phyloP scores from a whole-genome alignment of 441 rosid genomes.

The Adansonia gregorii region DNA sequence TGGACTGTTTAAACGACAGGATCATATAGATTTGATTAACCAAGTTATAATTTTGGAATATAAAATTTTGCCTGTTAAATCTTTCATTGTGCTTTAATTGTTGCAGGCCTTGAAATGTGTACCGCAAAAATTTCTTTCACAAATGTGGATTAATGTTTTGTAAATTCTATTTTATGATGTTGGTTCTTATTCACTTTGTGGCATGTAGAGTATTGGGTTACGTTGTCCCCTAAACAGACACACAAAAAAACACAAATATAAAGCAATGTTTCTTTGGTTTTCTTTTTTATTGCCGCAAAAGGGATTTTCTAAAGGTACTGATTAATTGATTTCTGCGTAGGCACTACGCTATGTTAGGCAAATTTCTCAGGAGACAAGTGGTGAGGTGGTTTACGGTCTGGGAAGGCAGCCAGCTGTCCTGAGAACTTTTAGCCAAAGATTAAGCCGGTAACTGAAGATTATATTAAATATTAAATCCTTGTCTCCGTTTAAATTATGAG shows the following conservation, averaged over 20 bases:
- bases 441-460: conserved; percentile 65
- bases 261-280: not conserved
- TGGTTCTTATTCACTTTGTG: not conserved
- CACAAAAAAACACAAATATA: too few relatives aligned
- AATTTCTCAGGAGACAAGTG: conserved; percentile 92
- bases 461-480: not conserved
- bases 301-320: conserved; percentile 12
- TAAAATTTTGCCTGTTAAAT: not conserved
- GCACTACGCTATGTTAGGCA: conserved; percentile 82
- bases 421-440: conserved; percentile 89
- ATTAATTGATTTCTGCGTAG: conserved; percentile 45
- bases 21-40: not conserved
- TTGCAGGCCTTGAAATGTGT: not conserved
- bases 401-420: conserved; percentile 96
- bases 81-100: not conserved
- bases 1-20: not conserved
- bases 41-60: not conserved
- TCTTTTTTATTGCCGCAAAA: not conserved
- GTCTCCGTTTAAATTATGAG: not conserved
- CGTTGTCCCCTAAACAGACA: too few relatives aligned
- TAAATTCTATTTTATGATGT: not conserved
- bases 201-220: too few relatives aligned
- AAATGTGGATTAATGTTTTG: not conserved
- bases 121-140: not conserved
- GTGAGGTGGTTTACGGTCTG: conserved; percentile 87